A percentile compares a stretch with the other conserved stretches of the same genome.
Conservation (phyloP, 169 alveolate genomes). For the Cryptosporidium xiaoi region DNA sequence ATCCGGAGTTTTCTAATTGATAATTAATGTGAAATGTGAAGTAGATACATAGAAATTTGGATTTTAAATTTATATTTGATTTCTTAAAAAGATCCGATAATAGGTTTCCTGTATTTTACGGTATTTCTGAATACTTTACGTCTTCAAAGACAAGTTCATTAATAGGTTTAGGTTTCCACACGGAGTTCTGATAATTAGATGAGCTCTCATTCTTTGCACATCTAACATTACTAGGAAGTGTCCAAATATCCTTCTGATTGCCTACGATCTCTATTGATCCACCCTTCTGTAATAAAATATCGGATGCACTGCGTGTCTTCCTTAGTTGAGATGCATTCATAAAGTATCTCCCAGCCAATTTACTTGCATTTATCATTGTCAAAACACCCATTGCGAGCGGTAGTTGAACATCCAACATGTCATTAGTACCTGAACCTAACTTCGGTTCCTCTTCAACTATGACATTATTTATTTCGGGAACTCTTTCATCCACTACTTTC, state of each 20-base stretch:
- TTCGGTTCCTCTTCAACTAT: slow-evolving; percentile 8
- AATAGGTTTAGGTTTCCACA: slow-evolving; percentile 68
- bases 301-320: slow-evolving; percentile 71
- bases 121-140: slow-evolving; percentile 26
- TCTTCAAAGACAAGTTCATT: slow-evolving; percentile 63
- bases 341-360: slow-evolving; percentile 66
- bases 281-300: slow-evolving; percentile 28
- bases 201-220: slow-evolving; percentile 8
- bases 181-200: slow-evolving; percentile 43
- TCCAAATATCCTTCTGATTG: slow-evolving; percentile 69
- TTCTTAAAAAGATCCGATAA: neutral
- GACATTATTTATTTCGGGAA: slow-evolving; percentile 10
- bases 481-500: slow-evolving; percentile 70
- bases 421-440: neutral
- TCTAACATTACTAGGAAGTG: slow-evolving; percentile 55
- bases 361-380: slow-evolving; percentile 72
- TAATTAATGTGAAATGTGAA: slow-evolving; percentile 58
- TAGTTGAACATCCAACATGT: slow-evolving; percentile 63
- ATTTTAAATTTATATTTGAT: slow-evolving; percentile 62
- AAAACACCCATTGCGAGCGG: slow-evolving; percentile 74
- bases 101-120: neutral
- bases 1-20: slow-evolving; percentile 52
- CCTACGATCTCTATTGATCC: slow-evolving; percentile 51
- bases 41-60: slow-evolving; percentile 58
- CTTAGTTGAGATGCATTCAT: slow-evolving; percentile 52